A percentile compares a stretch with the other conserved stretches of the same genome.
These are phyloP conservation scores for Excoecaria cochinchinensis DNA, from an alignment of 345 rosid species.

Conservation along the genomic window DNA sequence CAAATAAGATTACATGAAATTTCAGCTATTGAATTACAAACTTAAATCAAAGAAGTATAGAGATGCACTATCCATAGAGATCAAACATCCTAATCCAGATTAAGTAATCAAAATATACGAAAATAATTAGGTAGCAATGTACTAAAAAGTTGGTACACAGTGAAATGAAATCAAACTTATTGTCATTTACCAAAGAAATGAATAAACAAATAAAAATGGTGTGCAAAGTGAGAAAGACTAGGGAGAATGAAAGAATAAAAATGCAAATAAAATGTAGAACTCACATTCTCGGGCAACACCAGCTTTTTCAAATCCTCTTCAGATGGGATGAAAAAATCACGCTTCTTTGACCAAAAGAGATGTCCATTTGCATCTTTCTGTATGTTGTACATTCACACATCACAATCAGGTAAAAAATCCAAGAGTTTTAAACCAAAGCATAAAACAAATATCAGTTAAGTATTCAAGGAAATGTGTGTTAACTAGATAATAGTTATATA, in stretches of 20 bases:
- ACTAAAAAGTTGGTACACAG: not conserved
- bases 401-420: conserved; percentile 14
- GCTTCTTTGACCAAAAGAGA: conserved; percentile 64
- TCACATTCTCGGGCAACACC: conserved; percentile 87
- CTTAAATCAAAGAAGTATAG: not conserved
- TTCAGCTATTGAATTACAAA: not conserved
- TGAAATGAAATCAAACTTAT: not conserved
- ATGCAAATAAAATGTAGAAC: conserved; percentile 29
- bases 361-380: conserved; percentile 76
- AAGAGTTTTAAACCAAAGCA: not conserved
- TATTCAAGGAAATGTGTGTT: not conserved
- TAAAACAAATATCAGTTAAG: conserved; percentile 1
- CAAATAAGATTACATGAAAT: not conserved
- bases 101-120: not conserved
- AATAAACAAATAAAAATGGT: not conserved
- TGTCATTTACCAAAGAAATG: not conserved
- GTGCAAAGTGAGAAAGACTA: not conserved
- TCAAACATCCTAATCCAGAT: not conserved
- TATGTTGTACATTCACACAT: conserved; percentile 30
- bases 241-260: not conserved
- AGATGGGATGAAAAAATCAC: conserved; percentile 62
- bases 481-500: not conserved
- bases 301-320: conserved; percentile 79
- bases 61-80: not conserved
- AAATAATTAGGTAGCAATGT: not conserved